Evolutionary conservation across 2,329 filamentous ascomycete genomes (phyloP), one percentile per base, ranked within the genome.

Genomic region (Helotiales sp.): DNA sequence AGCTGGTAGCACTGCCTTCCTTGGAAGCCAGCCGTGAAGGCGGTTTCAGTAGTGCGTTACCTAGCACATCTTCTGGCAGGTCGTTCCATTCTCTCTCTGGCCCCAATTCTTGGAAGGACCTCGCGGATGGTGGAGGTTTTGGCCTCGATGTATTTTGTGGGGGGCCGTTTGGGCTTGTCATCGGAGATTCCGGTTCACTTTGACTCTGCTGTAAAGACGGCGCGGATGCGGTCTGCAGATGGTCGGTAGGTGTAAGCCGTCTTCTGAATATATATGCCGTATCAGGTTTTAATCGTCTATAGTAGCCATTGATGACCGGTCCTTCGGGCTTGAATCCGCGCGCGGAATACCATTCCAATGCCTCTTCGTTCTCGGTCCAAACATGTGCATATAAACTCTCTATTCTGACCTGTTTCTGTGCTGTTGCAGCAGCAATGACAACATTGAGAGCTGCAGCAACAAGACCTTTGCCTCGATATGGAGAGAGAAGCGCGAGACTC

Each of bases 71-170:
- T 9, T 77, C 75, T 0, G 85, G 85, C 9, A 88, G 67, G 67
- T 88, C 85, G 71, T 88, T 88, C 85, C 85, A 88, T 67, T 87
- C 85, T 29, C 73, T 82, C 19, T 82, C 79, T 2, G 85, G 80
- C 6, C 84, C 77, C 63, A 76, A 71, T 58, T 82, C 86, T 70
- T 87, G 84, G 69, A 79, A 87, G 1, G 83, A 86, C 2, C 62
- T 42, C 24, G 60, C 48, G 19, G 62, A 38, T 9, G 17, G 5
- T 31, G 52, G 54, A 12, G 57, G 50, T 24, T 48, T 31, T 15
- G 59, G 56, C 36, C 55, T 54, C 15, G 13, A 27, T 9, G 27
- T 19, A 36, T 25, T 50, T 7, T 51, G 42, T 22, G 55, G 52
- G 8, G 51, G 31, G n/a, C 55, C 29, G 30, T 33, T 72, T 2